Evolutionary conservation across 768 basidiomycete genomes (phyloP).

Genomic region (Panaeolus cyanescens): DNA sequence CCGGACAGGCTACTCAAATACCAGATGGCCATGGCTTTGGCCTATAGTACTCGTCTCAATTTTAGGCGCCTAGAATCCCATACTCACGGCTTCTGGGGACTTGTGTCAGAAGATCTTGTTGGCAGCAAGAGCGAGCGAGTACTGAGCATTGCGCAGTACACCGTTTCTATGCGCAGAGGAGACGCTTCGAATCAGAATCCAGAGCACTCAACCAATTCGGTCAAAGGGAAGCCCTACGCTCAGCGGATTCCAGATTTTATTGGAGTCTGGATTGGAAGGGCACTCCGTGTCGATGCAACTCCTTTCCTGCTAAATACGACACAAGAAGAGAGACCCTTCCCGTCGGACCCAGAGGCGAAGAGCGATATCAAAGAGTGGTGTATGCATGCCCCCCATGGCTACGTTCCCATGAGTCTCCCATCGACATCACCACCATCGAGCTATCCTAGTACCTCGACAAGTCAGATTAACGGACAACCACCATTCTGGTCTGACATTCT

Average conservation of each 20-base stretch:
- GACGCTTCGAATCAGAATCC: neutral
- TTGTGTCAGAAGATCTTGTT: conserved; percentile 4
- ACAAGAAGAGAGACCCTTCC: neutral
- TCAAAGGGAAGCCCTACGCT: neutral
- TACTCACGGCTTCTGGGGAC: conserved; percentile 9
- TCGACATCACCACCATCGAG: too few relatives aligned
- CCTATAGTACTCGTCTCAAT: conserved; percentile 11
- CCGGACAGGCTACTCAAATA: neutral
- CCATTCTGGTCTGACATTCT: neutral
- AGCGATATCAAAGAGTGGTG: neutral
- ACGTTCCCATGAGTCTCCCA: too few relatives aligned
- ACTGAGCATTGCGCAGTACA: neutral
- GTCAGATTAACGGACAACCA: too few relatives aligned
- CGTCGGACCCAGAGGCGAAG: neutral
- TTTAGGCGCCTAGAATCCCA: conserved; percentile 8
- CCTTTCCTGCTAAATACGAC: too few relatives aligned
- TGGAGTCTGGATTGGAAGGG: neutral
- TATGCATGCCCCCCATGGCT: neutral
- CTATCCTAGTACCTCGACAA: too few relatives aligned
- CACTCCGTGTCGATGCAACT: too few relatives aligned
- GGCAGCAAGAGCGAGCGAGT: neutral
- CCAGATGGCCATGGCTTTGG: neutral
- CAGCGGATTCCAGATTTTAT: neutral
- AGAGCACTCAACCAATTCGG: neutral
- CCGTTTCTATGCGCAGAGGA: neutral